Percentiles rank a stretch among this genome's conserved stretches.
Conservation (phyloP, 1,284 basidiomycete species). For the Melampsora occidentalis region DNA sequence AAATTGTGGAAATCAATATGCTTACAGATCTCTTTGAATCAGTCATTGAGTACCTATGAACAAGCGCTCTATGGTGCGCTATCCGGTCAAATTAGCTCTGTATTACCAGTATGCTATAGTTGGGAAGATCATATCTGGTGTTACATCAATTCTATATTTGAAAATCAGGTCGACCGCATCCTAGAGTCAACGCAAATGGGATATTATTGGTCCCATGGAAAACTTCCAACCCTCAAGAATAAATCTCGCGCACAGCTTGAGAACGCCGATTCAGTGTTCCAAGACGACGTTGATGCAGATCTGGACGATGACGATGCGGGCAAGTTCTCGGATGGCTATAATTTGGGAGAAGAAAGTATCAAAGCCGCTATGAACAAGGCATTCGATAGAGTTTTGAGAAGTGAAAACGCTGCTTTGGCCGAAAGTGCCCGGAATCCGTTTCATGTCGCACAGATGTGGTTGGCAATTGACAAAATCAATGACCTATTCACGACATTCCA, state of each 20-base stretch:
- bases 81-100: conserved; percentile 73
- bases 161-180: conserved; percentile 68
- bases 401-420: conserved; percentile 43
- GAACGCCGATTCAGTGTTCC: conserved; percentile 48
- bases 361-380: conserved; percentile 35
- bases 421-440: conserved; percentile 73
- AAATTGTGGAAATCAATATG: conserved; percentile 82
- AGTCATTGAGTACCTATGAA: conserved; percentile 69
- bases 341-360: conserved; percentile 2
- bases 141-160: conserved; percentile 76
- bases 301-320: conserved; percentile 50
- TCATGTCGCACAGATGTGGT: conserved; percentile 76
- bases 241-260: background rate
- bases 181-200: conserved; percentile 46
- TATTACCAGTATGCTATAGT: conserved; percentile 71
- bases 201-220: conserved; percentile 40
- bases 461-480: conserved; percentile 73
- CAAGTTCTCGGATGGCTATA: conserved; percentile 48
- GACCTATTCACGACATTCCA: conserved; percentile 72
- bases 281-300: conserved; percentile 49
- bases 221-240: conserved; percentile 10
- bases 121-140: conserved; percentile 98
- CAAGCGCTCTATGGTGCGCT: conserved; percentile 82
- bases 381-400: conserved; percentile 29
- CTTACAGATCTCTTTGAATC: conserved; percentile 69